These are phyloP conservation scores for Monosporascus sp. DNA, from an alignment of 2,329 filamentous ascomycete genomes.

Conservation along the genomic window DNA sequence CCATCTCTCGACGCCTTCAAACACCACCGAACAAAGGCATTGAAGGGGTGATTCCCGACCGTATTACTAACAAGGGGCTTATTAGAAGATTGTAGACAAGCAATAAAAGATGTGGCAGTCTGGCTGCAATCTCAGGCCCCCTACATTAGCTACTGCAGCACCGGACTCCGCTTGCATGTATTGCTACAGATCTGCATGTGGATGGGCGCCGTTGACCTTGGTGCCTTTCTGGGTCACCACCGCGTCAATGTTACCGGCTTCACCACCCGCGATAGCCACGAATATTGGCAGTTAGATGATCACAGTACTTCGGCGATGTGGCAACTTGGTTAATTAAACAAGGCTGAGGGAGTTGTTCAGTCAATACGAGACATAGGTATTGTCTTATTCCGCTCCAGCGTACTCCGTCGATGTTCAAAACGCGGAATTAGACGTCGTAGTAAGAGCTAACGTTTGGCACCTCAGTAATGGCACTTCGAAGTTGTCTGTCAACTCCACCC, in stretches of 20 bases:
- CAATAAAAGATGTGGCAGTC: not conserved
- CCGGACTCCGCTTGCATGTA: not conserved
- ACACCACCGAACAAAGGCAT: not conserved
- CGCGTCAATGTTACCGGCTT: too few species aligned
- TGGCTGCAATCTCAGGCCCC: constrained; percentile 11
- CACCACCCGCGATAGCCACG: too few species aligned
- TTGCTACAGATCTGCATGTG: not conserved
- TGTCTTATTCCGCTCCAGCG: too few species aligned
- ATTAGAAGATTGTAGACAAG: not conserved
- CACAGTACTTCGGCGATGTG: too few species aligned
- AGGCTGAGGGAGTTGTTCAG: too few species aligned
- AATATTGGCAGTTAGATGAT: too few species aligned
- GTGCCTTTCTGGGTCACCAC: too few species aligned
- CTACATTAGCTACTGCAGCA: constrained; percentile 17
- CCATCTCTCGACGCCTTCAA: too few species aligned
- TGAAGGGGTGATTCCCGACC: not conserved
- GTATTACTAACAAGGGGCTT: not conserved
- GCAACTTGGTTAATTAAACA: too few species aligned
- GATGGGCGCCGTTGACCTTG: too few species aligned
- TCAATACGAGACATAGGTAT: too few species aligned
- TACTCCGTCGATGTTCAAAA: not conserved
- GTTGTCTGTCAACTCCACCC: too few species aligned
- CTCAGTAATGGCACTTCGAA: constrained; percentile 4
- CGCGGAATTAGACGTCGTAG: not conserved
- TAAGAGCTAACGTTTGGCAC: constrained; percentile 5